phyloP scores from a whole-genome alignment of 192 early-diverging fungal species.

The Chytriomyces sp. region DNA sequence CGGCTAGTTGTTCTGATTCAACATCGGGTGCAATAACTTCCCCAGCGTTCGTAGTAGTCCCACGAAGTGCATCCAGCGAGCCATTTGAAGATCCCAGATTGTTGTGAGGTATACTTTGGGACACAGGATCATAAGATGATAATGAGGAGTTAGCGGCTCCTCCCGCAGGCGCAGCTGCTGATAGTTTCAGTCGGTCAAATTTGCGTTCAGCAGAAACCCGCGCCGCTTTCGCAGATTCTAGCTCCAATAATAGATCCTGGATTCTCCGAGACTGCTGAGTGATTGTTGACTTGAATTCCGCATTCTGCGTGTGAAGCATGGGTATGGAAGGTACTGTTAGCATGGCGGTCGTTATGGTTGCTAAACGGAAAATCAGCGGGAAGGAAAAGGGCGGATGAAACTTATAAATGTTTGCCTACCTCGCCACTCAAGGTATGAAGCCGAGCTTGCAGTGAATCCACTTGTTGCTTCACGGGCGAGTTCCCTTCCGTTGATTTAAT shows the following conservation, averaged over 20 bases:
- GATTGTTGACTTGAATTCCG: conserved; percentile 12
- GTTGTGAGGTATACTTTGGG: neutral
- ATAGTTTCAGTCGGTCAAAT: conserved; percentile 25
- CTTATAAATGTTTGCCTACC: neutral
- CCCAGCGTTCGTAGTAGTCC: conserved; percentile 1
- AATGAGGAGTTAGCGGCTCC: neutral
- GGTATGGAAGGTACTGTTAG: no score
- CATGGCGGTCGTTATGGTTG: no score
- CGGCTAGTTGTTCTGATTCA: conserved; percentile 19
- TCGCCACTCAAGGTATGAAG: conserved; percentile 21
- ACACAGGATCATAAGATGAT: neutral
- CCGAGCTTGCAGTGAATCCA: conserved; percentile 20
- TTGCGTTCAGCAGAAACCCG: conserved; percentile 23
- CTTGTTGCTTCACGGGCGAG: neutral
- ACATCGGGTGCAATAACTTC: neutral
- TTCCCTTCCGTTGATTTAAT: neutral
- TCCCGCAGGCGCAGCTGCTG: neutral
- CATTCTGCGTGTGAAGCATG: no score
- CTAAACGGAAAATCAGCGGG: no score
- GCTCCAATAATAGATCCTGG: conserved; percentile 10
- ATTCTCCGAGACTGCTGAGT: neutral
- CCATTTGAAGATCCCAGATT: neutral
- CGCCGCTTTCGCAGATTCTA: conserved; percentile 18
- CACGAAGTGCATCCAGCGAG: neutral
- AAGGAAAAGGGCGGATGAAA: neutral